phyloP scores from a whole-genome alignment of 179 eudicot genomes.

The Beta corolliflora region DNA sequence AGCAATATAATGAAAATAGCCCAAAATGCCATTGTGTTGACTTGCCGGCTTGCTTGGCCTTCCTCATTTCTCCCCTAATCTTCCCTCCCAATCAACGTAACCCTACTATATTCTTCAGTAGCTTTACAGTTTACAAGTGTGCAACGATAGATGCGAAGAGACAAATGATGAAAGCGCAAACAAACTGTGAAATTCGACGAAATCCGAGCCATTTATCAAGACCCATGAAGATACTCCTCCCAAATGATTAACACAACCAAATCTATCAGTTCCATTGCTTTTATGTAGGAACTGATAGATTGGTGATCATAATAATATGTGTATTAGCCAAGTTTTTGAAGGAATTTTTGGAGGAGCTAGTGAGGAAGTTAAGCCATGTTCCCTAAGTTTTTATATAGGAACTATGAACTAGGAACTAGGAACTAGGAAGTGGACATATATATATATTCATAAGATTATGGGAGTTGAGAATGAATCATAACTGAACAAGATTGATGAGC shows the following conservation, averaged over 20 bases:
- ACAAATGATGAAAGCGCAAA: conserved; percentile 2
- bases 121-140: no score
- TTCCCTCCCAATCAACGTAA: no score
- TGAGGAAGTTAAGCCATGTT: conserved; percentile 14
- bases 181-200: conserved; percentile 10
- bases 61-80: conserved; percentile 13
- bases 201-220: conserved; percentile 8
- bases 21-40: conserved; percentile 32
- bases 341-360: not conserved
- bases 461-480: conserved; percentile 21
- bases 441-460: not conserved
- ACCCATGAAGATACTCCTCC: conserved; percentile 14
- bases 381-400: conserved; percentile 19
- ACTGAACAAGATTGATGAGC: conserved; percentile 10
- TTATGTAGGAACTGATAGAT: not conserved
- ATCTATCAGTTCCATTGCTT: not conserved
- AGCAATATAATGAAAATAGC: conserved; percentile 10
- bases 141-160: conserved; percentile 1
- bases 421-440: no score
- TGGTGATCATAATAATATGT: no score
- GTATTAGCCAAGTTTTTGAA: no score
- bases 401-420: no score
- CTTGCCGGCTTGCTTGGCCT: conserved; percentile 37
- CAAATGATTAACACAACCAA: not conserved
- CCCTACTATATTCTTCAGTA: no score